Conservation (phyloP, 2,329 filamentous ascomycete species). For the Colletotrichum godetiae region DNA sequence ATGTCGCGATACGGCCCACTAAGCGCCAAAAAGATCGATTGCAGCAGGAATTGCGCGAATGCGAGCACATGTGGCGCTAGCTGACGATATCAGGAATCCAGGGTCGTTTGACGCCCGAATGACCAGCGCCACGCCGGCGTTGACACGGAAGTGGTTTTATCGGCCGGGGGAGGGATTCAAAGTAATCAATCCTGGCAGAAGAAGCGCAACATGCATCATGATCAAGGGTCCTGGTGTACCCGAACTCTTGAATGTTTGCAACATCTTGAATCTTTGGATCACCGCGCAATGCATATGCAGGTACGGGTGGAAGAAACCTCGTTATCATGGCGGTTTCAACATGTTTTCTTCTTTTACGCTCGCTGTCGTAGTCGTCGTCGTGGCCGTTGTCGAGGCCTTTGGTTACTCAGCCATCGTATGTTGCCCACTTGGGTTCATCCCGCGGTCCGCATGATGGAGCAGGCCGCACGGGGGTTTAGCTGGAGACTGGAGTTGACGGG, state of each 20-base stretch:
- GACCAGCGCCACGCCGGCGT: constrained; percentile 1
- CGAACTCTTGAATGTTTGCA: not conserved
- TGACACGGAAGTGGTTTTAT: not conserved
- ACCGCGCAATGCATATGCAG: not conserved
- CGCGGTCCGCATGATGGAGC: not conserved
- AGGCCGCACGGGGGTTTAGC: not conserved
- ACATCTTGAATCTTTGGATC: not conserved
- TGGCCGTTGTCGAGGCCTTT: not conserved
- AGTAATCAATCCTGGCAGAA: not conserved
- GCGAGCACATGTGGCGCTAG: not conserved
- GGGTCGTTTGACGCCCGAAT: not conserved
- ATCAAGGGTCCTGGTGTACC: not conserved
- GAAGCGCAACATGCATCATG: not conserved
- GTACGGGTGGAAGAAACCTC: not conserved
- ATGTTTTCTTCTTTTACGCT: not conserved
- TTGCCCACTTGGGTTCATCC: not conserved
- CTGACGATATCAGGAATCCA: not conserved
- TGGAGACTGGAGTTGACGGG: not conserved
- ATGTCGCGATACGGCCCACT: not conserved
- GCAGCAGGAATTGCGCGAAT: not conserved
- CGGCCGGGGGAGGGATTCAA: not conserved
- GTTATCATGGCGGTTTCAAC: not conserved
- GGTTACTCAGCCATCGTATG: constrained; percentile 5
- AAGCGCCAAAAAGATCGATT: not conserved
- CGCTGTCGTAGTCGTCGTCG: not conserved